Percentiles rank a stretch among this genome's conserved stretches.
phyloP scores from a whole-genome alignment of 2,329 filamentous ascomycete genomes.

The Aspergillus versicolor region DNA sequence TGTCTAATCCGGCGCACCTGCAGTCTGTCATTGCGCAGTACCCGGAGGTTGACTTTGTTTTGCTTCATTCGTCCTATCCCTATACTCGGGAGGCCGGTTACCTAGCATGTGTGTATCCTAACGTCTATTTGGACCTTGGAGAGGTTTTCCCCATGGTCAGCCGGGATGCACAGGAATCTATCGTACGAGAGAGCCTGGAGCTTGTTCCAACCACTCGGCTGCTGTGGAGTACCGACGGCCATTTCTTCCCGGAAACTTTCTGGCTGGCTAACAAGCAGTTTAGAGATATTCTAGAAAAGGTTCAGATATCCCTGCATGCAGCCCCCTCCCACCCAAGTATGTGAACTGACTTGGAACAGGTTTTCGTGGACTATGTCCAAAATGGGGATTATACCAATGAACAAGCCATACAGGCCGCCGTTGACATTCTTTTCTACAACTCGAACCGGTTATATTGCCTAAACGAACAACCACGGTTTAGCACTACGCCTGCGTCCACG shows the following conservation, averaged over 20 bases:
- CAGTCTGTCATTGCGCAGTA: conserved; percentile 71
- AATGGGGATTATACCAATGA: conserved; percentile 59
- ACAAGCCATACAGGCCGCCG: conserved; percentile 64
- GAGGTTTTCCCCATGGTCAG: conserved; percentile 79
- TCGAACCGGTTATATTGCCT: conserved; percentile 73
- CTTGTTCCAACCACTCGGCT: conserved; percentile 73
- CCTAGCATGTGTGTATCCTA: conserved; percentile 71
- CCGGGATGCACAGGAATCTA: conserved; percentile 69
- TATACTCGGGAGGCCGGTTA: conserved; percentile 78
- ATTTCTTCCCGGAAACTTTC: conserved; percentile 77
- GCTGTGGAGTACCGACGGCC: conserved; percentile 77
- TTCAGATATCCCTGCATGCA: conserved; percentile 29
- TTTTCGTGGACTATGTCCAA: conserved; percentile 67
- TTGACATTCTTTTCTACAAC: conserved; percentile 72
- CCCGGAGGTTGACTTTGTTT: conserved; percentile 68
- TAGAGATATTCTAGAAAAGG: conserved; percentile 66
- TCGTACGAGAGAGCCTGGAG: conserved; percentile 72
- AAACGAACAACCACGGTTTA: conserved; percentile 34
- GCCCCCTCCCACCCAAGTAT: conserved; percentile 17
- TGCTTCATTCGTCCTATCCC: conserved; percentile 79
- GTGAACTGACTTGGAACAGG: conserved; percentile 40
- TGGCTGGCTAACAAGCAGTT: conserved; percentile 71
- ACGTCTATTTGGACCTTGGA: conserved; percentile 80
- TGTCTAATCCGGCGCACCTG: conserved; percentile 72
- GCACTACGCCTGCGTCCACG: conserved; percentile 8